Percentiles rank a stretch among this genome's conserved stretches.
Evolutionary conservation across 129 eudicot genomes (phyloP).

Genomic region (Calendula officinalis): DNA sequence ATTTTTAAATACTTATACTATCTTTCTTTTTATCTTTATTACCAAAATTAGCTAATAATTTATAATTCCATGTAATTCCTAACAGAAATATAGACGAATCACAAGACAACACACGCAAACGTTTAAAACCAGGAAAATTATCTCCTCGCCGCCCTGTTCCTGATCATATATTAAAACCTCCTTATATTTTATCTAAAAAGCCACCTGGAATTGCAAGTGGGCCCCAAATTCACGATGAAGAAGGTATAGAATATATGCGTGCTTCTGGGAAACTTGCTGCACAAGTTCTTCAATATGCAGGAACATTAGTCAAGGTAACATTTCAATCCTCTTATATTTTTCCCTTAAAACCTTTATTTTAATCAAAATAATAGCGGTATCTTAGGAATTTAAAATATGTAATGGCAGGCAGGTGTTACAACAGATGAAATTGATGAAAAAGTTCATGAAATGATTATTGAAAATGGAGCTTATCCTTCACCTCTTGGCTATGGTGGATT

Average conservation of each 20-base stretch:
- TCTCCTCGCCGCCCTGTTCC: conserved; percentile 88
- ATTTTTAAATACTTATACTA: too few relatives aligned
- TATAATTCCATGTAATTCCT: not conserved
- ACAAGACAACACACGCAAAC: conserved; percentile 40
- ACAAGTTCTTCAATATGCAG: conserved; percentile 78
- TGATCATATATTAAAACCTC: conserved; percentile 63
- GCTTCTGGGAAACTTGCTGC: conserved; percentile 93
- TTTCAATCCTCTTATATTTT: too few relatives aligned
- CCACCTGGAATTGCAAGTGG: conserved; percentile 62
- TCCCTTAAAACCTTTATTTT: not conserved
- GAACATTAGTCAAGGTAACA: conserved; percentile 74
- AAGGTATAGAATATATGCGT: conserved; percentile 69
- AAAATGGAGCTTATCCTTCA: conserved; percentile 94
- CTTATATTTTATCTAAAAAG: conserved; percentile 52
- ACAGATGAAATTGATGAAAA: conserved; percentile 91
- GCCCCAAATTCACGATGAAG: conserved; percentile 64
- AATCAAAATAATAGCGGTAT: too few relatives aligned
- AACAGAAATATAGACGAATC: conserved; percentile 46
- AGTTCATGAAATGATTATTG: conserved; percentile 86
- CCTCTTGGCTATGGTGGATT: conserved; percentile 97
- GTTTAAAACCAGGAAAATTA: conserved; percentile 68
- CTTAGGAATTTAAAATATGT: conserved; percentile 4
- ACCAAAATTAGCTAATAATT: not conserved
- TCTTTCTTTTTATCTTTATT: not conserved
- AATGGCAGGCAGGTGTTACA: conserved; percentile 87